Evolutionary conservation across 2,329 filamentous ascomycete genomes (phyloP).

Genomic region (Microdochium paspali): DNA sequence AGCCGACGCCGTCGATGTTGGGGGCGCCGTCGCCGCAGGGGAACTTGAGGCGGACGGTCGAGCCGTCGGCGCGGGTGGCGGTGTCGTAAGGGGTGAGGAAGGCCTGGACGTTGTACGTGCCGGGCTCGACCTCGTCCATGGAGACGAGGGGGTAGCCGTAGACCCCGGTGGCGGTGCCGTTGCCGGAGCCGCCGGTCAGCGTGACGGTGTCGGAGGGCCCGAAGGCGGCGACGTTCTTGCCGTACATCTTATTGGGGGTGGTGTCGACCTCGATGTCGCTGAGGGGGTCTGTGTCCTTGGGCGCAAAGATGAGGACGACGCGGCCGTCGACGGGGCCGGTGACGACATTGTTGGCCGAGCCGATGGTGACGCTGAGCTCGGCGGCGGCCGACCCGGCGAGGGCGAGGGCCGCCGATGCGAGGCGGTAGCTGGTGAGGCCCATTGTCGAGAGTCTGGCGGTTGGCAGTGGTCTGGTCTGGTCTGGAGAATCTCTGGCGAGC

Average conservation of each 20-base stretch:
- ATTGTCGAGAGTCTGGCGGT: background rate
- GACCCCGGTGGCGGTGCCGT: slow-evolving; percentile 6
- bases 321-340: slow-evolving; percentile 8
- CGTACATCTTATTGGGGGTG: slow-evolving; percentile 11
- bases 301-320: slow-evolving; percentile 14
- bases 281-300: slow-evolving; percentile 11
- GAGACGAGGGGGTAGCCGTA: slow-evolving; percentile 8
- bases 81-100: slow-evolving; percentile 11
- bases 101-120: slow-evolving; percentile 10
- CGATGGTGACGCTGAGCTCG: background rate
- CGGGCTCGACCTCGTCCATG: slow-evolving; percentile 8
- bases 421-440: background rate
- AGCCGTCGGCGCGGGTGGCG: slow-evolving; percentile 9
- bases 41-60: slow-evolving; percentile 8
- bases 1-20: slow-evolving; percentile 9
- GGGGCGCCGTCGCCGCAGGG: slow-evolving; percentile 12
- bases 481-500: background rate
- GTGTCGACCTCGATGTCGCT: slow-evolving; percentile 11
- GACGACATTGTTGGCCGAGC: slow-evolving; percentile 3
- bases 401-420: background rate
- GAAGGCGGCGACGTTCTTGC: slow-evolving; percentile 11
- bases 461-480: background rate
- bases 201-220: slow-evolving; percentile 5
- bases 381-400: background rate
- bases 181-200: slow-evolving; percentile 4